Evolutionary conservation across 305 asterid species (phyloP), one percentile per base, ranked within the genome.

Genomic region (Petunia hybrid): DNA sequence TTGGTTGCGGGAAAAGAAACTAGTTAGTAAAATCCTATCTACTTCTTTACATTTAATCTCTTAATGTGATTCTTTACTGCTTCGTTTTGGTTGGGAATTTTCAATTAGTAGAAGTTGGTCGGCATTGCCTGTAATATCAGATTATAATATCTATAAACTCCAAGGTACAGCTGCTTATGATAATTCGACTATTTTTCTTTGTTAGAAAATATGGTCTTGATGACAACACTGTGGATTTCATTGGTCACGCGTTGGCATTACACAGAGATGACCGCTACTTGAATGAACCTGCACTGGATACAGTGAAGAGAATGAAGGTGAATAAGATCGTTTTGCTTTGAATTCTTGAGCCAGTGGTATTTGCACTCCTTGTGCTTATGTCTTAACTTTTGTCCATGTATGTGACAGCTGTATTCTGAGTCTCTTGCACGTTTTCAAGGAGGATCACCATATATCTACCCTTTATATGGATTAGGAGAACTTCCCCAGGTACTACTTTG

Each of bases 391-490:
- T 78, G 67, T 12, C 57, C 45, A 22, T 73, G 66, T 8, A 42
- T 77, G 70, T 85, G 78, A 82, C 75, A 95, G 98, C 95, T 95
- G 80, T 95, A 94, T 80, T 86, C 96, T 39, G 99, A 95, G 86
- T 92, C 98, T 81, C 80, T 95, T 55, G 93, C 93, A 60, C 98
- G 98, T 83, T 95, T 95, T 90, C 93, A 96, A 78, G 99, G 98
- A 87, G 97, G 98, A 80, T 95, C 99, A 46, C 98, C 99, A 35
- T 95, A 95, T 86, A 94, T 95, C 86, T 95, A 95, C 73, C 99
- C 98, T 66, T 70, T 95, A 81, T 95, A 95, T 76, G 99, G 99
- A 75, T 89, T 95, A 59, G 99, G 98, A 83, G 99, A 95, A 91
- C 97, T 95, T 76, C 99, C 98, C 60, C 99, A 94, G 97, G 99